Evolutionary conservation across 805 yeast species (phyloP), one percentile per base, ranked within the genome.

Genomic region (Yarrowia keelungensis): DNA sequence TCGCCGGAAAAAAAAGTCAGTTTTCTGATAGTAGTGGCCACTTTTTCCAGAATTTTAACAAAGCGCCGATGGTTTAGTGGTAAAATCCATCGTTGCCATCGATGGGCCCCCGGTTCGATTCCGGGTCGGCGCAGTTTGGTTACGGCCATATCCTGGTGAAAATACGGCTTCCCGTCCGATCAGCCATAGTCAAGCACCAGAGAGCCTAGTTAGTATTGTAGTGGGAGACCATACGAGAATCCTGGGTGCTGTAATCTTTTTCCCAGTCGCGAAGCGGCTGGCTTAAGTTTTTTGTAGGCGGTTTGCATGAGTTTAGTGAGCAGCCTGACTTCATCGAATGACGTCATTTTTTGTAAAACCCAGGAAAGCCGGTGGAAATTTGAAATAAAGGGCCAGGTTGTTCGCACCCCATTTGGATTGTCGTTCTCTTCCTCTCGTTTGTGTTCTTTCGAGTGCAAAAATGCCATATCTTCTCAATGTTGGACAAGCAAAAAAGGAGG

Each of bases 101-200:
- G 65, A 58, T 58, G 65, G 65, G 65, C 65, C 65, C 65, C 65
- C 65, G 65, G 65, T 58, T 58, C 65, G 50, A 58, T 58, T 58
- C 65, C 65, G 65, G 65, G 65, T 58, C 65, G 65, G 65, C 65
- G 65, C 65, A 58, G 8, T 58, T 43, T 32, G 65, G 65, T 59
- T 59, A 45, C 65, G 65, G 65, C 65, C 65, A 59, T 59, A 59
- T 59, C 65, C 65, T 43, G 65, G 65, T 59, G 65, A 59, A 59
- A 59, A 59, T 59, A 59, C 65, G 65, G 65, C 65, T 59, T 59
- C 65, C 65, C 65, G 65, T 59, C 65, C 65, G 65, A 59, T 59
- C 65, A 59, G 65, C 65, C 65, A 59, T 59, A 59, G 65, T 59
- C 65, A 59, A 59, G 65, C 65, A 59, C 65, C 65, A 59, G 65